Conservation (phyloP, 805 yeast genomes). For the Ogataea nonfermentans region DNA sequence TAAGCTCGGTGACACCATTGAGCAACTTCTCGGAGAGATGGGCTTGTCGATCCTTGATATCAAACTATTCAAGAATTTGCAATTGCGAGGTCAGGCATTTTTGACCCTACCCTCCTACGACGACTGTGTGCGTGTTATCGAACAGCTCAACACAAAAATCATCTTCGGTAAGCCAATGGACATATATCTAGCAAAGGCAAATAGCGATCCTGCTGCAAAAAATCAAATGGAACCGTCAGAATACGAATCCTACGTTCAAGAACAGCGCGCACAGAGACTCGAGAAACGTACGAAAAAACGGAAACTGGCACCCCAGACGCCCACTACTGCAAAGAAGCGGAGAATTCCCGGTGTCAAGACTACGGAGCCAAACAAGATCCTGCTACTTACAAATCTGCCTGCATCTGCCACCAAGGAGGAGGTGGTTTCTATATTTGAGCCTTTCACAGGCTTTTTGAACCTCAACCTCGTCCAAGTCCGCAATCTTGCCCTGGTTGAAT, state of each 20-base stretch:
- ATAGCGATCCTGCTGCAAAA: conserved; percentile 40
- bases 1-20: conserved; percentile 45
- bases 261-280: conserved; percentile 23
- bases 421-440: conserved; percentile 46
- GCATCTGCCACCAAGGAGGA: conserved; percentile 37
- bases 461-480: conserved; percentile 65
- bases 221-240: conserved; percentile 13
- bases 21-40: conserved; percentile 46
- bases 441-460: conserved; percentile 60
- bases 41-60: conserved; percentile 43
- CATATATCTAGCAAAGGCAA: conserved; percentile 41
- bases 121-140: conserved; percentile 46
- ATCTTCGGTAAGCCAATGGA: conserved; percentile 49
- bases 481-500: conserved; percentile 80
- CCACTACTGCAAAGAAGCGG: conserved; percentile 14
- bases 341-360: conserved; percentile 24
- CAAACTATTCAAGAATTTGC: conserved; percentile 57
- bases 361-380: conserved; percentile 60
- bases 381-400: conserved; percentile 68
- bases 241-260: conserved; percentile 22
- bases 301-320: conserved; percentile 19
- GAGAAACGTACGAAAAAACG: conserved; percentile 23
- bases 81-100: conserved; percentile 81
- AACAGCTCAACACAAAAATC: conserved; percentile 39
- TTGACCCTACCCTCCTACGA: conserved; percentile 48